Percentiles rank a stretch among this genome's conserved stretches.
phyloP scores from a whole-genome alignment of 140 eudicot species.

The Stevia rebaudiana region DNA sequence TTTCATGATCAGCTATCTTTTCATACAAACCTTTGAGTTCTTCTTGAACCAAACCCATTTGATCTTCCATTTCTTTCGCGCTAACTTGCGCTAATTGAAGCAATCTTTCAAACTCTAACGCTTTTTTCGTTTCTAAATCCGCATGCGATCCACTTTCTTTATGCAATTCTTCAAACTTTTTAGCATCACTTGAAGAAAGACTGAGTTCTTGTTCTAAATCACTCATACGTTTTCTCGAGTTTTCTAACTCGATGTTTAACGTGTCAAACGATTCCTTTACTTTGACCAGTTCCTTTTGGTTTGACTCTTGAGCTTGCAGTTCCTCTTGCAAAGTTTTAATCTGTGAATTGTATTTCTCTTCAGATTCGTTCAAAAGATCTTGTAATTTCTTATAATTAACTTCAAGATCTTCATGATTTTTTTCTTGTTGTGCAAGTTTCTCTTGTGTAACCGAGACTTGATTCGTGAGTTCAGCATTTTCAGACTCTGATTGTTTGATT shows the following conservation, averaged over 20 bases:
- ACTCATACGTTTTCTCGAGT: constrained; percentile 54
- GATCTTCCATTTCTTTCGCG: constrained; percentile 70
- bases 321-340: constrained; percentile 60
- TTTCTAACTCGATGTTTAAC: constrained; percentile 56
- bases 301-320: constrained; percentile 54
- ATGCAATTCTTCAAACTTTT: constrained; percentile 73
- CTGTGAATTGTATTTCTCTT: constrained; percentile 48
- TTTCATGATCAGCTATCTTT: constrained; percentile 60
- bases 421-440: constrained; percentile 48
- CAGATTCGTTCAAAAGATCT: constrained; percentile 45
- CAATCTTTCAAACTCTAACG: constrained; percentile 59
- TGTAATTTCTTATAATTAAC: constrained; percentile 49
- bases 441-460: constrained; percentile 53
- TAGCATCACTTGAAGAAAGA: constrained; percentile 51
- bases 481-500: constrained; percentile 64
- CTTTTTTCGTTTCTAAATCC: constrained; percentile 72
- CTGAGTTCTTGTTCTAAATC: constrained; percentile 60
- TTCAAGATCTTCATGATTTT: constrained; percentile 58
- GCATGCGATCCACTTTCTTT: constrained; percentile 69
- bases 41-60: constrained; percentile 53
- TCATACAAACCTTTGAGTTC: constrained; percentile 62
- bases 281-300: constrained; percentile 52
- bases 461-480: constrained; percentile 48
- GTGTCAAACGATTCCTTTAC: constrained; percentile 64
- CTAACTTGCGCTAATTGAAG: constrained; percentile 68